Base-by-base conservation (phyloP, 768 basidiomycete genomes). In the Kondoa subrosea region DNA sequence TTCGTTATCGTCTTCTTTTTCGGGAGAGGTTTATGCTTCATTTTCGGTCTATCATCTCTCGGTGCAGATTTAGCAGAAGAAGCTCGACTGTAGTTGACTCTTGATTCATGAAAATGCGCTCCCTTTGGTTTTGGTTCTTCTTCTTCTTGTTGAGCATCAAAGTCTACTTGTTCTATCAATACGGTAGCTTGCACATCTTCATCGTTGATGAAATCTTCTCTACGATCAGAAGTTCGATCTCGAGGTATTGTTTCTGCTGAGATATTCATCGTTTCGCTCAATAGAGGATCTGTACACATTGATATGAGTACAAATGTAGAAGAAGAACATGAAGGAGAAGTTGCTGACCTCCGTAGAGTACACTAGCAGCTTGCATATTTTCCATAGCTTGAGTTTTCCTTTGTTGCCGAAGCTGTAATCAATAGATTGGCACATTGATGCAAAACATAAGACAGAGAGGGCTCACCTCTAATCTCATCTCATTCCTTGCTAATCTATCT, bases 1-100 rank as follows among this genome's bases (percentile, higher is more conserved):
- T 50, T 50, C 21, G 40, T 50, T 8, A n/a, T n/a, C n/a, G 40
- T 21, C 40, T 50, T 50, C 40, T 50, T 50, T 21, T 50, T 50
- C 12, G 21, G 12, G 12, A 50, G 21, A 8, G 12, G 12, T 50
- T 50, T 50, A 8, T 8, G 8, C 8, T 8, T 50, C 40, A 50
- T 64, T 71, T 75, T 61, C 31, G 59, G 59, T 61, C 31, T 61
- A 27, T 32, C 1, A 63, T 68, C 12, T 71, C 59, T 27, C 59
- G 26, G 26, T 25, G 59, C 12, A 61, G 31, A 16, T n/a, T 27
- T 27, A n/a, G n/a, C n/a, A n/a, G n/a, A n/a, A 61, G 59, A 32
- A n/a, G 59, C 59, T 12, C 26, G 59, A n/a, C 12, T 12, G 25
- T 12, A n/a, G 25, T 61, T 27, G 12, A 50, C 21, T 50, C 40